These are phyloP conservation scores for Boletus rubroflammeus DNA, from an alignment of 768 basidiomycete species.

Conservation along the genomic window DNA sequence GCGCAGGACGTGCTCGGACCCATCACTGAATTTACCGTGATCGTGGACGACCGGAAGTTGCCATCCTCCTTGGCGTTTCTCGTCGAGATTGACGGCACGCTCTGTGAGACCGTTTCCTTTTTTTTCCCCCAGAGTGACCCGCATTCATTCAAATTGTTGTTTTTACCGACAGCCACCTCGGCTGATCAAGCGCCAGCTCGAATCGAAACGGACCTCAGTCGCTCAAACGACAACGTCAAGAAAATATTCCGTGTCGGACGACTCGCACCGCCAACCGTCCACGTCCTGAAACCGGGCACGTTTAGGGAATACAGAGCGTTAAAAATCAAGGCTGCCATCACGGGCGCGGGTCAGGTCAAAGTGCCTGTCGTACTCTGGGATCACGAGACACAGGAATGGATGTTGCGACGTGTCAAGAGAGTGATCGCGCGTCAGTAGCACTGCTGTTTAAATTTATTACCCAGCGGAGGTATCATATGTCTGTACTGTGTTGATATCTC, in stretches of 20 bases:
- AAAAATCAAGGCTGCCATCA: slow-evolving; percentile 5
- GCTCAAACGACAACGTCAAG: slow-evolving; percentile 1
- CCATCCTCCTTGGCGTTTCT: slow-evolving; percentile 3
- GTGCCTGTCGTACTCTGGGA: slow-evolving; percentile 19
- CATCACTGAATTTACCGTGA: slow-evolving; percentile 15
- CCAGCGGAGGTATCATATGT: too few species aligned
- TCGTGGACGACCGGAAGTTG: slow-evolving; percentile 12
- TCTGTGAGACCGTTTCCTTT: background rate
- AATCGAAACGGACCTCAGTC: slow-evolving; percentile 5
- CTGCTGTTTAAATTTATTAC: too few species aligned
- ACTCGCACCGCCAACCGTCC: slow-evolving; percentile 11
- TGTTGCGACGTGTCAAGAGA: slow-evolving; percentile 7
- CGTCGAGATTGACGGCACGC: slow-evolving; percentile 12
- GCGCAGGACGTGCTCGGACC: slow-evolving; percentile 9
- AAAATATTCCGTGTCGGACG: background rate
- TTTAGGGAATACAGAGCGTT: slow-evolving; percentile 15
- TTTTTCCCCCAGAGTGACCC: background rate
- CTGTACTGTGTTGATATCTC: too few species aligned
- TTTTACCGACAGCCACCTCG: background rate
- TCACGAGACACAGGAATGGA: slow-evolving; percentile 10
- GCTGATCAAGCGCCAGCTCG: slow-evolving; percentile 1
- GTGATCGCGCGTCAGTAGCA: background rate
- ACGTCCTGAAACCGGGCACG: slow-evolving; percentile 15
- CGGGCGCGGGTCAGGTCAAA: slow-evolving; percentile 17
- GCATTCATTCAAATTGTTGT: background rate